Evolutionary conservation across 768 basidiomycete genomes (phyloP), one percentile per base, ranked within the genome.

Genomic region (Zangia roseola): DNA sequence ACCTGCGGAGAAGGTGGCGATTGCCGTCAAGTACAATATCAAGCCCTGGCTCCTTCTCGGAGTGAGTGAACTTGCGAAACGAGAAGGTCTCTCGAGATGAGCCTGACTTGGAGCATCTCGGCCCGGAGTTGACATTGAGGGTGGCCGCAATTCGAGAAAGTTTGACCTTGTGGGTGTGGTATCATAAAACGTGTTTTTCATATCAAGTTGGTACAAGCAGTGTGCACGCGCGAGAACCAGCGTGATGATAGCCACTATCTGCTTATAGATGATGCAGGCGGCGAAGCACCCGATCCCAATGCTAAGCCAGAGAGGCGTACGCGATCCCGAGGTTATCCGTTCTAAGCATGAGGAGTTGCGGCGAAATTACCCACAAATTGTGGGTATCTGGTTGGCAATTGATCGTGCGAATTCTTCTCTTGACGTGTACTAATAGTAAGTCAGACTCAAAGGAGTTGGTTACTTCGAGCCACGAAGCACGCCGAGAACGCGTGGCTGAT

Each of bases 21-120:
- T 74, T 3, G 69, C 68, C 2, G 53, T 58, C 10, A 50, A 61
- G 31, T 65, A 65, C 39, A 58, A 66, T 16, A 65, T 77, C 13
- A 45, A 58, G 10, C 28, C 46, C 5, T 76, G 75, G 71, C 55
- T 72, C 6, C 33, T 69, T 20, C 47, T 57, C 10, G 70, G 67
- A 19, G 56, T 71, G 25, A 42, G 50, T 10, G 54, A 59, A 39
- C 35, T 61, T 7, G 59, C 56, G 3, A 23, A 30, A 41, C 56
- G 61, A 7, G 31, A 52, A 13, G 55, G 59, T 52, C 62, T 1
- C 37, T 64, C 20, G 49, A 56, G 31, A n/a, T 10, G 6, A n/a
- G n/a, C 16, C 30, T 31, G 62, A 64, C 28, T 39, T 54, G 2
- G 37, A 21, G 21, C 6, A 48, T 23, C 55, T 59, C 19, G 57